A percentile compares a stretch with the other conserved stretches of the same genome.
These are phyloP conservation scores for Elongisporangium prolatum DNA, from an alignment of 352 stramenopile genomes.

Conservation along the genomic window DNA sequence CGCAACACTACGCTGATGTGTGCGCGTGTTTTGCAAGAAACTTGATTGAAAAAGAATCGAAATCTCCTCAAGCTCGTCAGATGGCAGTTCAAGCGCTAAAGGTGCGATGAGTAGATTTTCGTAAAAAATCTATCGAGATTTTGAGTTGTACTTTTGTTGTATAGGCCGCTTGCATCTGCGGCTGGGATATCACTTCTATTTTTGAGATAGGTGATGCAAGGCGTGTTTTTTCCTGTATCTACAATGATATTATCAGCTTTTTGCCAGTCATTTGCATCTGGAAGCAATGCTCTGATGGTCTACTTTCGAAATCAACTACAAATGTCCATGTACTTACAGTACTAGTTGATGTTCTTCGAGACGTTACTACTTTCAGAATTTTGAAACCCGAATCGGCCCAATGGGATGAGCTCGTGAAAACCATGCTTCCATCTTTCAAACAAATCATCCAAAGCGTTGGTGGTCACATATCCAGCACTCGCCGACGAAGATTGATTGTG, in stretches of 20 bases:
- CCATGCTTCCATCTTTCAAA: constrained; percentile 33
- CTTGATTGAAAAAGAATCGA: constrained; percentile 3
- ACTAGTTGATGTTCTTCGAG: constrained; percentile 29
- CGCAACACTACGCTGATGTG: neutral
- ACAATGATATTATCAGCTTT: constrained; percentile 40
- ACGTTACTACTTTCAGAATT: constrained; percentile 30
- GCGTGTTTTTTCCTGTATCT: constrained; percentile 26
- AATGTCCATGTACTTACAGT: constrained; percentile 27
- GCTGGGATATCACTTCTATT: constrained; percentile 39
- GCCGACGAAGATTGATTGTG: constrained; percentile 33
- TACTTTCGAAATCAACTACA: constrained; percentile 25
- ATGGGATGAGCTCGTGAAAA: constrained; percentile 47
- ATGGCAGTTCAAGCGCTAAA: constrained; percentile 14
- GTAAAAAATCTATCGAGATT: constrained; percentile 7
- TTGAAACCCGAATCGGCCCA: constrained; percentile 25
- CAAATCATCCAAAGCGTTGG: constrained; percentile 31
- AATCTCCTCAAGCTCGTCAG: constrained; percentile 4
- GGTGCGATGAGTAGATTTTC: constrained; percentile 14
- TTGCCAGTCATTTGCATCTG: constrained; percentile 38
- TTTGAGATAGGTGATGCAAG: constrained; percentile 27
- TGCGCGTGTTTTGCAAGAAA: constrained; percentile 8
- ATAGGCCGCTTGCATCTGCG: constrained; percentile 32
- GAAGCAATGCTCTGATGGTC: constrained; percentile 20
- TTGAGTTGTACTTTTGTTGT: constrained; percentile 14
- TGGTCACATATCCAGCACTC: constrained; percentile 14